Evolutionary conservation across 192 early-diverging fungal species (phyloP).

Genomic region (Backusella liffmaniae): DNA sequence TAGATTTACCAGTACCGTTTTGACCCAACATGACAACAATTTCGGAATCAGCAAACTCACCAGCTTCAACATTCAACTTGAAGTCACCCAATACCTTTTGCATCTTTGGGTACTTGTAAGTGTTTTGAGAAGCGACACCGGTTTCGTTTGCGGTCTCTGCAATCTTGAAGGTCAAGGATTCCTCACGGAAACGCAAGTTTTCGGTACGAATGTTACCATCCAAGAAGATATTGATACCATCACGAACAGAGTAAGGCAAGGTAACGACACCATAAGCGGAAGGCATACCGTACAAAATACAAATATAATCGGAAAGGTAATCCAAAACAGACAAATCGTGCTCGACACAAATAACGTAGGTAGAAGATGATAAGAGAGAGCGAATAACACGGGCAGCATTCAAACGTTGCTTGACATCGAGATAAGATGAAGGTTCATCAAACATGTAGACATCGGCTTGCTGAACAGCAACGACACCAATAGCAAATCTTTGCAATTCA

Average conservation of each 20-base stretch:
- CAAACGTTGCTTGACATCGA: slow-evolving; percentile 99
- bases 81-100: slow-evolving; percentile 83
- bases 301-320: slow-evolving; percentile 97
- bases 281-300: slow-evolving; percentile 97
- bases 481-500: slow-evolving; percentile 98
- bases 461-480: slow-evolving; percentile 80
- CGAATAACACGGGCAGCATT: slow-evolving; percentile 94
- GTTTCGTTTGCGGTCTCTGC: slow-evolving; percentile 87
- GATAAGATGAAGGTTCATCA: slow-evolving; percentile 96
- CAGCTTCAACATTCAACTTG: slow-evolving; percentile 70
- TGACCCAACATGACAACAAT: slow-evolving; percentile 98
- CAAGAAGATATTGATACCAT: slow-evolving; percentile 99
- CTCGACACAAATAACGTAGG: slow-evolving; percentile 95
- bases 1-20: slow-evolving; percentile 98
- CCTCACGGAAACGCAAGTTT: slow-evolving; percentile 98
- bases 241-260: slow-evolving; percentile 93
- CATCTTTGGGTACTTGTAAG: slow-evolving; percentile 89
- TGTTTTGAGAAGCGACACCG: slow-evolving; percentile 61
- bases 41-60: slow-evolving; percentile 95
- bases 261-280: slow-evolving; percentile 97
- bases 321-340: slow-evolving; percentile 98
- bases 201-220: slow-evolving; percentile 96
- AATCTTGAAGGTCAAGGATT: slow-evolving; percentile 88
- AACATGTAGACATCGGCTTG: slow-evolving; percentile 97
- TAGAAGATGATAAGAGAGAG: slow-evolving; percentile 62